Evolutionary conservation across 352 stramenopile species (phyloP).

Genomic region (Pythium vanterpoolii): DNA sequence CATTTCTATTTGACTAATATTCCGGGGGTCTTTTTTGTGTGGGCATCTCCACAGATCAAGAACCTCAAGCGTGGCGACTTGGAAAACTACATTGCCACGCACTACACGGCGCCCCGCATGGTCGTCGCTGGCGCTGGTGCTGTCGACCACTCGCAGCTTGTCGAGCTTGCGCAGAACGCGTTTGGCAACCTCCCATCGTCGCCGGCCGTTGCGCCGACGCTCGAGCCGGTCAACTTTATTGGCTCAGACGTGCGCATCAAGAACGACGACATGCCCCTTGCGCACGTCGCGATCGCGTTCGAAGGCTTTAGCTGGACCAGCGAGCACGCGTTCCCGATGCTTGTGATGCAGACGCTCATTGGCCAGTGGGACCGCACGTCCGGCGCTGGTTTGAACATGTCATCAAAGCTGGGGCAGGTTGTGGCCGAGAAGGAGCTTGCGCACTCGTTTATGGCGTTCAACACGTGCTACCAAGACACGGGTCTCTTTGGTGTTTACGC

Average conservation of each 20-base stretch:
- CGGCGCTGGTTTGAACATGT: slow-evolving; percentile 93
- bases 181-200: slow-evolving; percentile 93
- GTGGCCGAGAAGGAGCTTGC: slow-evolving; percentile 95
- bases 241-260: slow-evolving; percentile 91
- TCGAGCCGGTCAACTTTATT: slow-evolving; percentile 82
- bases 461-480: slow-evolving; percentile 99
- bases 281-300: slow-evolving; percentile 97
- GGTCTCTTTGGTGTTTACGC: slow-evolving; percentile 99
- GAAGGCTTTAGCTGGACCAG: slow-evolving; percentile 98
- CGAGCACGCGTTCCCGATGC: slow-evolving; percentile 97
- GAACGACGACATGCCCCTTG: slow-evolving; percentile 84
- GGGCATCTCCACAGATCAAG: slow-evolving; percentile 49
- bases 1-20: background rate
- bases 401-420: slow-evolving; percentile 95
- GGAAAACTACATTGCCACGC: slow-evolving; percentile 97
- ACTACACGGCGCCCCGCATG: slow-evolving; percentile 99
- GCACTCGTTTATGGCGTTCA: slow-evolving; percentile 99
- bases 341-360: slow-evolving; percentile 96
- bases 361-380: slow-evolving; percentile 91
- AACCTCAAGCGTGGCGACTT: slow-evolving; percentile 95
- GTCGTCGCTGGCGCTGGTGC: slow-evolving; percentile 97
- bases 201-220: slow-evolving; percentile 58
- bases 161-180: slow-evolving; percentile 95
- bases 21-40: background rate
- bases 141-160: slow-evolving; percentile 97